These are phyloP conservation scores for Prinsepia uniflora DNA, from an alignment of 306 rosid species.

Conservation along the genomic window DNA sequence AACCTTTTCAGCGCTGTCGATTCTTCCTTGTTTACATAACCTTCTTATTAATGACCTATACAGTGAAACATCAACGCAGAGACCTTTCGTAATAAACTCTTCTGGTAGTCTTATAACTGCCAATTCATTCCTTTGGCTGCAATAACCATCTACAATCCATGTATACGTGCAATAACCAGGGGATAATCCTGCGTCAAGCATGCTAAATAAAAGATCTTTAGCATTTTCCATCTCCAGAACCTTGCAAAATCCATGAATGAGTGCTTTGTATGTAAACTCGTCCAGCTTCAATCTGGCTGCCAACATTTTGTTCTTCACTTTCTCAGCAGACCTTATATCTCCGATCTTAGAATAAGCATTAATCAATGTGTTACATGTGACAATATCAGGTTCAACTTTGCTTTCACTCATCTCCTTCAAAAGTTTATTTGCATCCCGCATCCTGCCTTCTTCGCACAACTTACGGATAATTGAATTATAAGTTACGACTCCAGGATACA, in stretches of 20 bases:
- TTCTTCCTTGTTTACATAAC: conserved; percentile 56
- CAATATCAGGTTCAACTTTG: conserved; percentile 66
- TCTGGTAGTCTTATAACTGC: conserved; percentile 54
- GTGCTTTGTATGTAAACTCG: conserved; percentile 67
- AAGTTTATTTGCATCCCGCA: conserved; percentile 75
- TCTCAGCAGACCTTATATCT: conserved; percentile 70
- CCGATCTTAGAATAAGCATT: conserved; percentile 84
- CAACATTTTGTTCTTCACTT: conserved; percentile 70
- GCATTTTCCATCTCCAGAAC: conserved; percentile 52
- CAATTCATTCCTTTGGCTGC: conserved; percentile 50
- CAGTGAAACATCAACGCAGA: conserved; percentile 57
- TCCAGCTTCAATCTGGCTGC: conserved; percentile 73
- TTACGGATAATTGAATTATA: conserved; percentile 75
- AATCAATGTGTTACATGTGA: conserved; percentile 85
- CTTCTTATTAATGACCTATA: conserved; percentile 79
- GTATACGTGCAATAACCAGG: conserved; percentile 67
- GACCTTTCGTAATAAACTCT: conserved; percentile 57
- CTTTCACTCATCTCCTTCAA: conserved; percentile 75
- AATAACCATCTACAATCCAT: conserved; percentile 72
- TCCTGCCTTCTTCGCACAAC: conserved; percentile 73
- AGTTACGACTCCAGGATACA: conserved; percentile 73
- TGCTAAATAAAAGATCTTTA: conserved; percentile 51
- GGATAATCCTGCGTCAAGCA: conserved; percentile 64
- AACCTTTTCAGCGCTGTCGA: conserved; percentile 58
- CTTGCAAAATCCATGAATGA: conserved; percentile 79